Conservation (phyloP, 306 rosid species). For the Casuarina equisetifolia region DNA sequence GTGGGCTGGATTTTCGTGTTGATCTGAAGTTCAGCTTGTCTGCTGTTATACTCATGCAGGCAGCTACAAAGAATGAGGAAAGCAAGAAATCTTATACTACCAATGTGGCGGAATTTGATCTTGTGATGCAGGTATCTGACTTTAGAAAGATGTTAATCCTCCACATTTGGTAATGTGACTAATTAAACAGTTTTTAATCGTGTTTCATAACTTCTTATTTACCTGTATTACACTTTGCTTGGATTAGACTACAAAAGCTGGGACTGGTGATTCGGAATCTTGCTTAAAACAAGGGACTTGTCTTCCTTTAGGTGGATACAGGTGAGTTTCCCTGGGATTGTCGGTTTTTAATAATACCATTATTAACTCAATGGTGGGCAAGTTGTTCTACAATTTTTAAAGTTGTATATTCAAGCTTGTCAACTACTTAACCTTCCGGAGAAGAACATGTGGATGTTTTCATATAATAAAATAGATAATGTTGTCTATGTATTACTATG, state of each 20-base stretch:
- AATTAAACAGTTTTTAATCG: slow-evolving; percentile 5
- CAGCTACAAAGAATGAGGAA: slow-evolving; percentile 54
- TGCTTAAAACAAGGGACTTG: slow-evolving; percentile 75
- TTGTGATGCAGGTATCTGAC: slow-evolving; percentile 83
- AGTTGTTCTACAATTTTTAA: slow-evolving; percentile 3
- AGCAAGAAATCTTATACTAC: slow-evolving; percentile 52
- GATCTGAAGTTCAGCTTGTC: slow-evolving; percentile 15
- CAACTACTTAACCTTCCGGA: not conserved
- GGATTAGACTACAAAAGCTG: slow-evolving; percentile 75
- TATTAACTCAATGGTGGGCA: slow-evolving; percentile 3
- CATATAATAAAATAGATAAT: not conserved
- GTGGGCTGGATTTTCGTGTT: not conserved
- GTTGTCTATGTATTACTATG: not conserved
- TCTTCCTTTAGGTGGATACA: slow-evolving; percentile 98
- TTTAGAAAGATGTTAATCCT: slow-evolving; percentile 24
- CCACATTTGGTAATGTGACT: slow-evolving; percentile 9
- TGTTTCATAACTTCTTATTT: slow-evolving; percentile 14
- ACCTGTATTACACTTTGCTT: slow-evolving; percentile 29
- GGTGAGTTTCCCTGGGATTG: slow-evolving; percentile 50
- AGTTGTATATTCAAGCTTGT: not conserved
- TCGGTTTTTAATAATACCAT: slow-evolving; percentile 15
- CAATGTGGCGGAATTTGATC: slow-evolving; percentile 86
- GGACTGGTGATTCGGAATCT: slow-evolving; percentile 74
- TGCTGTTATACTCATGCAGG: slow-evolving; percentile 50
- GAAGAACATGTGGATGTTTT: not conserved